A percentile compares a stretch with the other conserved stretches of the same genome.
Evolutionary conservation across 2,329 filamentous ascomycete genomes (phyloP).

Genomic region (Achaetomium macrosporum): DNA sequence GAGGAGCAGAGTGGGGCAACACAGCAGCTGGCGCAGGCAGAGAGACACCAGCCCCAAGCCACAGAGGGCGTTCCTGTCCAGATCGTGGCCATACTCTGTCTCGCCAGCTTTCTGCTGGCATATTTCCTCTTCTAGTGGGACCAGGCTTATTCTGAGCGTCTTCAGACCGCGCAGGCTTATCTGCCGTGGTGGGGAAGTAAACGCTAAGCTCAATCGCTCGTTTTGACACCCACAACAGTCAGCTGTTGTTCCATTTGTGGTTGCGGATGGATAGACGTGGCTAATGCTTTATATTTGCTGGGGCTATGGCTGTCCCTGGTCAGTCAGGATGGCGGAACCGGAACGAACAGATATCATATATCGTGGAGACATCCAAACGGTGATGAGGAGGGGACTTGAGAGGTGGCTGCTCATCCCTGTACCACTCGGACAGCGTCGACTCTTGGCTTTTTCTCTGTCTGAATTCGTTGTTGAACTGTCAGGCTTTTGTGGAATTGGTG

Average conservation of each 20-base stretch:
- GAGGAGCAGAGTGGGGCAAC: constrained; percentile 45
- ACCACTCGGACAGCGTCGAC: neutral
- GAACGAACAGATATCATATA: constrained; percentile 5
- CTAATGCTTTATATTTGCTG: neutral
- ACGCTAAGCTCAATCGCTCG: neutral
- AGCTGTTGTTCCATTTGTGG: neutral
- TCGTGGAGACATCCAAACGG: neutral
- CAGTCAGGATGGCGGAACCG: neutral
- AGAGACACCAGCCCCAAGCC: constrained; percentile 39
- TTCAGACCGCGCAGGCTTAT: neutral
- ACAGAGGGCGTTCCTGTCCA: constrained; percentile 81
- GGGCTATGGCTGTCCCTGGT: neutral
- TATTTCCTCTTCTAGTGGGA: constrained; percentile 85
- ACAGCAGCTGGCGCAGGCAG: constrained; percentile 46
- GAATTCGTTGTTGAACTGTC: neutral
- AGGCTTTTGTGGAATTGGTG: neutral
- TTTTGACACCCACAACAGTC: neutral
- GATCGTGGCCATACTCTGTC: constrained; percentile 74
- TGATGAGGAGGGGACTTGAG: neutral
- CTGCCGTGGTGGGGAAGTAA: neutral
- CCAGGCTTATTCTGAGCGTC: neutral
- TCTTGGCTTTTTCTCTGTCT: neutral
- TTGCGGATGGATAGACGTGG: constrained; percentile 2
- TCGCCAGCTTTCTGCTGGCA: constrained; percentile 86
- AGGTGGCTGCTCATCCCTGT: neutral